A percentile compares a stretch with the other conserved stretches of the same genome.
Evolutionary conservation across 2,329 filamentous ascomycete species (phyloP).

Genomic region (Clonostachys rhizophaga): DNA sequence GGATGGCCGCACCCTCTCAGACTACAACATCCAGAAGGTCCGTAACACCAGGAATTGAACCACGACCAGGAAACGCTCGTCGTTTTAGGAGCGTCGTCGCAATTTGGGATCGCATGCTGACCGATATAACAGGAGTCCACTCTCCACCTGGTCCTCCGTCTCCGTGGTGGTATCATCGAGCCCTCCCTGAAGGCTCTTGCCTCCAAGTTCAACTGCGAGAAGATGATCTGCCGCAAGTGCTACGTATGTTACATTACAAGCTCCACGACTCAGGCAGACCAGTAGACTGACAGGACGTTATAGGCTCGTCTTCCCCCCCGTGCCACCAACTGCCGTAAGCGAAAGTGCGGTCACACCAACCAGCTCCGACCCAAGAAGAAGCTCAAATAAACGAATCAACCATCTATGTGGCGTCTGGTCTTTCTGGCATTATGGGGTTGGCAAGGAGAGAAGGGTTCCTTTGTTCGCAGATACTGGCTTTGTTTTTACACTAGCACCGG

Average conservation of each 20-base stretch:
- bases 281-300: conserved; percentile 7
- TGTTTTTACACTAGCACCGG: conserved; percentile 35
- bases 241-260: conserved; percentile 63
- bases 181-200: conserved; percentile 97
- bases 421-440: conserved; percentile 27
- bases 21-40: conserved; percentile 99
- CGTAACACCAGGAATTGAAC: conserved; percentile 20
- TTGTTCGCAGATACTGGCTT: conserved; percentile 26
- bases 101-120: neutral
- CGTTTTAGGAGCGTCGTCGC: neutral
- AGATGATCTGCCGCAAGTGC: conserved; percentile 99
- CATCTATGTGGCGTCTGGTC: conserved; percentile 37
- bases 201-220: conserved; percentile 99
- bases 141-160: conserved; percentile 96
- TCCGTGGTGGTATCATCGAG: conserved; percentile 99
- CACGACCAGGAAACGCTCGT: neutral
- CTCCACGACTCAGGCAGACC: neutral
- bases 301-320: conserved; percentile 85
- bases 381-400: conserved; percentile 65
- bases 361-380: conserved; percentile 99
- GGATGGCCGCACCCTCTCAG: conserved; percentile 92
- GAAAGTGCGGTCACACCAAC: conserved; percentile 99
- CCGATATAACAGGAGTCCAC: conserved; percentile 77
- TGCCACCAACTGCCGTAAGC: conserved; percentile 99
- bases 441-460: conserved; percentile 20